Base-by-base conservation (phyloP, 2,329 filamentous ascomycete species). In the Pseudogymnoascus sp. region DNA sequence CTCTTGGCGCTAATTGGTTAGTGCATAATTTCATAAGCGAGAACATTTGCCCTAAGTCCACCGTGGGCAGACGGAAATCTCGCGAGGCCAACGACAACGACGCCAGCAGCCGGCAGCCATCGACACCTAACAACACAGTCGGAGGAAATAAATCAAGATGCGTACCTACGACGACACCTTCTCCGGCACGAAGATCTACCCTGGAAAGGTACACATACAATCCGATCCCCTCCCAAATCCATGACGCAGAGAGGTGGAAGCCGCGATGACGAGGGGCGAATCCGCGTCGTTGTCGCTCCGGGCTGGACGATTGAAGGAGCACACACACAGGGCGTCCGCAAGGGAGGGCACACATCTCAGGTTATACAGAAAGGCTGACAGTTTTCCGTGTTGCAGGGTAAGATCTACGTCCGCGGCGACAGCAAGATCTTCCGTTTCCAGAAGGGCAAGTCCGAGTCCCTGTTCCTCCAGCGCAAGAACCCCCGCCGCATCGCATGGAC, bases 381-480 rank as follows among this genome's bases (percentile, higher is more conserved):
- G 63, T 63, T 65, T 66, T 60, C 25, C 31, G 64, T 46, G 66
- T 62, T 69, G 70, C 78, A 97, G 95, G 95, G 95, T 85, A 97
- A 97, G 87, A 90, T 99, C 84, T 99, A 93, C 85, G 85, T 99
- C 87, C 92, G 95, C 82, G 93, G 93, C 79, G 95, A 99, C 87
- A 96, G 90, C 92, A 99, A 97, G 87, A 88, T 97, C 86, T 99
- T 99, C 90, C 93, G 95, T 79, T 99, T 99, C 90, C 92, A 96
- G 84, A 97, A 96, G 84, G 92, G 95, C 85, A 99, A 99, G 86
- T 93, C 91, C 82, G 95, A 99, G 85, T 96, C 92, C 73, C 91
- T 99, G 73, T 99, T 99, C 89, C 91, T 97, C 75, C 95, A 99
- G 88, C 93, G 95, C 87, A 99, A 99, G 91, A 99, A 99, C 89